Conservation (phyloP, 805 yeast species). For the Schwanniomyces polymorphus region DNA sequence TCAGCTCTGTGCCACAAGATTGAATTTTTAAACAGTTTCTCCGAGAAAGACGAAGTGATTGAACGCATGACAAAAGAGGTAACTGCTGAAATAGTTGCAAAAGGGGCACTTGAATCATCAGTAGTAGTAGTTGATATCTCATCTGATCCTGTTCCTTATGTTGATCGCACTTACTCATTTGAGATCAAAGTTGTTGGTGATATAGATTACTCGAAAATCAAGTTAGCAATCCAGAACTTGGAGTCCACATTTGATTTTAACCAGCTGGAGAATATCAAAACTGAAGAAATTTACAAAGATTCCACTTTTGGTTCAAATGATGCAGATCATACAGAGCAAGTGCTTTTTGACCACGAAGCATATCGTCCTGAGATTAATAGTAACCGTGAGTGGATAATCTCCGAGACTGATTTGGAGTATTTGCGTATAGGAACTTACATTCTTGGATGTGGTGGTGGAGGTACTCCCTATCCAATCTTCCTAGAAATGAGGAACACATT, state of each 20-base stretch:
- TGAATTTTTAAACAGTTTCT: slow-evolving; percentile 5
- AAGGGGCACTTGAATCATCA: slow-evolving; percentile 21
- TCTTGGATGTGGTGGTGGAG: slow-evolving; percentile 55
- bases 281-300: not conserved
- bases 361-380: slow-evolving; percentile 28
- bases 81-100: slow-evolving; percentile 13
- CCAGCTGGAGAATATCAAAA: not conserved
- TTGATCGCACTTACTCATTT: slow-evolving; percentile 31
- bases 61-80: slow-evolving; percentile 15
- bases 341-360: slow-evolving; percentile 5
- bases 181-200: slow-evolving; percentile 44
- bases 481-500: slow-evolving; percentile 33
- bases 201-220: slow-evolving; percentile 34
- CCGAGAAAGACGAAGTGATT: slow-evolving; percentile 11
- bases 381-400: slow-evolving; percentile 36
- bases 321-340: slow-evolving; percentile 1
- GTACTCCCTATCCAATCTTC: slow-evolving; percentile 43
- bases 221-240: not conserved
- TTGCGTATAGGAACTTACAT: slow-evolving; percentile 46
- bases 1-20: slow-evolving; percentile 28
- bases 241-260: not conserved
- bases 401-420: slow-evolving; percentile 41
- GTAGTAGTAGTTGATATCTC: slow-evolving; percentile 21
- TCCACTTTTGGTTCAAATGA: not conserved
- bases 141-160: slow-evolving; percentile 32